A percentile compares a stretch with the other conserved stretches of the same genome.
Conservation (phyloP, 495 filamentous ascomycete genomes). For the Jackrogersella minutella region DNA sequence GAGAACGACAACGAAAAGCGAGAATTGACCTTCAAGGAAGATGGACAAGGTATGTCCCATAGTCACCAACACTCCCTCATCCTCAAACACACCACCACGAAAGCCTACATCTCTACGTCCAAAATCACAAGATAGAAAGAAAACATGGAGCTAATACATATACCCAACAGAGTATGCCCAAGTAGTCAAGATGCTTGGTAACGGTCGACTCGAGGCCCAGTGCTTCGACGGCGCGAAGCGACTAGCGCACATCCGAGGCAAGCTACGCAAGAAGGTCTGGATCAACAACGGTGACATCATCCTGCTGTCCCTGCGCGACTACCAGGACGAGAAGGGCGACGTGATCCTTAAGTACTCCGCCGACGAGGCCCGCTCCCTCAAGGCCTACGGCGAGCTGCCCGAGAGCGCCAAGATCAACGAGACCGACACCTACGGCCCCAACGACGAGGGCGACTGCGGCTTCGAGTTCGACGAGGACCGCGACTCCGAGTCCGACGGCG, state of each 20-base stretch:
- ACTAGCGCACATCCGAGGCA: conserved; percentile 87
- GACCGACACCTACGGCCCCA: conserved; percentile 86
- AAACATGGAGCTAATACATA: conserved; percentile 34
- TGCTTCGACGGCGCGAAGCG: conserved; percentile 96
- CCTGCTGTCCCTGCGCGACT: conserved; percentile 93
- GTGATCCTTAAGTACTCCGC: conserved; percentile 99
- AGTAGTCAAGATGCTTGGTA: conserved; percentile 98
- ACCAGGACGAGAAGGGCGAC: conserved; percentile 98
- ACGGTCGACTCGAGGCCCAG: conserved; percentile 93
- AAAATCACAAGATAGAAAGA: neutral
- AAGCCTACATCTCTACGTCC: neutral
- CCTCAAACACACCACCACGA: neutral
- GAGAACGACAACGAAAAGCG: conserved; percentile 99
- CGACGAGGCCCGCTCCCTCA: conserved; percentile 90
- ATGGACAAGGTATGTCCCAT: conserved; percentile 77
- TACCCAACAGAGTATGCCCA: conserved; percentile 84
- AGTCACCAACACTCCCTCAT: neutral
- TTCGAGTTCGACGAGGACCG: conserved; percentile 92
- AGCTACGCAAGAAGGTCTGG: conserved; percentile 97
- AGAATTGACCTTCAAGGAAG: conserved; percentile 98
- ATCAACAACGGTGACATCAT: conserved; percentile 99
- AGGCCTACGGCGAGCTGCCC: conserved; percentile 93
- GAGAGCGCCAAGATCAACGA: conserved; percentile 99
- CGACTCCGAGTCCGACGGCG: conserved; percentile 70
- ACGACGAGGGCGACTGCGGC: conserved; percentile 78